phyloP scores from a whole-genome alignment of 2,329 filamentous ascomycete genomes.

The Sordariomycetes sp. region DNA sequence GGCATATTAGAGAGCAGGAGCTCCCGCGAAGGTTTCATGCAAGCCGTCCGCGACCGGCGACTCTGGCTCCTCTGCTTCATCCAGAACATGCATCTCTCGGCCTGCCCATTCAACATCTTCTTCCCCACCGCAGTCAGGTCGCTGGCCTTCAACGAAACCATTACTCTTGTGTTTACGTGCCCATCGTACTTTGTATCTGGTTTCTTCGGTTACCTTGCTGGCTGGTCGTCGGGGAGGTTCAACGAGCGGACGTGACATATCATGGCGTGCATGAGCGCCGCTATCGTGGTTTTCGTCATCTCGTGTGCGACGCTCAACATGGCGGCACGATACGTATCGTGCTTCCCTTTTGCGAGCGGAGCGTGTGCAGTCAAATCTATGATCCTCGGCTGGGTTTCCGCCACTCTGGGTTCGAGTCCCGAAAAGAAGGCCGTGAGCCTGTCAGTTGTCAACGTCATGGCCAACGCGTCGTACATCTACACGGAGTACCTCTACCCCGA shows the following conservation, averaged over 20 bases:
- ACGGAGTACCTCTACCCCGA: slow-evolving; percentile 30
- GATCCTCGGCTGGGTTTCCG: slow-evolving; percentile 28
- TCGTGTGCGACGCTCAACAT: slow-evolving; percentile 20
- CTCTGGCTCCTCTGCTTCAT: slow-evolving; percentile 40
- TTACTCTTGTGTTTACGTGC: slow-evolving; percentile 13
- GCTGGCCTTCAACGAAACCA: slow-evolving; percentile 12
- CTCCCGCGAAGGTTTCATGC: slow-evolving; percentile 30
- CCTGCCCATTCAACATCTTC: slow-evolving; percentile 26
- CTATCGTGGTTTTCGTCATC: slow-evolving; percentile 31
- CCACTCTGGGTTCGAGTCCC: slow-evolving; percentile 21
- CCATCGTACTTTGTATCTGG: slow-evolving; percentile 12
- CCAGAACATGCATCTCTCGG: slow-evolving; percentile 41
- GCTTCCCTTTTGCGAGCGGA: slow-evolving; percentile 29
- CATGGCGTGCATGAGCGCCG: slow-evolving; percentile 24
- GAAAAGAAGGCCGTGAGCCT: slow-evolving; percentile 40
- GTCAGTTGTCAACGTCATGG: slow-evolving; percentile 39
- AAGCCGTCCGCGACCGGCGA: slow-evolving; percentile 32
- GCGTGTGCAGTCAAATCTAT: slow-evolving; percentile 46
- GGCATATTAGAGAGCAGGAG: slow-evolving; percentile 15
- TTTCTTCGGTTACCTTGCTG: slow-evolving; percentile 7
- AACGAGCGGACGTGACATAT: slow-evolving; percentile 36
- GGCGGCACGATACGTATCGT: slow-evolving; percentile 32
- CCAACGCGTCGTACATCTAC: slow-evolving; percentile 42
- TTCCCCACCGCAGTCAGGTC: slow-evolving; percentile 13
- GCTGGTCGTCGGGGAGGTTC: slow-evolving; percentile 7